phyloP scores from a whole-genome alignment of 164 flowering plant genomes.

The Magnolia officinalis region DNA sequence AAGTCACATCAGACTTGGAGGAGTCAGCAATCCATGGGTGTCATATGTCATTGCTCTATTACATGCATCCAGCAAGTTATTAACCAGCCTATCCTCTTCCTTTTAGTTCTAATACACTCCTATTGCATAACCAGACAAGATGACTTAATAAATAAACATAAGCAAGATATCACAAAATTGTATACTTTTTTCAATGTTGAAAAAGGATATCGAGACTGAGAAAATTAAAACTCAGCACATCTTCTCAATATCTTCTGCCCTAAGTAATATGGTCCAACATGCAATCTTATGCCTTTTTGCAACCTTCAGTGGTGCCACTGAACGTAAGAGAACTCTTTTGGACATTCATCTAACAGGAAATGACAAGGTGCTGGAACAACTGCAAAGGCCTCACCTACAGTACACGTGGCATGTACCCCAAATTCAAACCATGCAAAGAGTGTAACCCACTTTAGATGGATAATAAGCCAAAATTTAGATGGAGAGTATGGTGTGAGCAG shows the following conservation, averaged over 20 bases:
- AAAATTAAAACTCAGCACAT: too few relatives aligned
- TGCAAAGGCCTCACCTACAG: too few relatives aligned
- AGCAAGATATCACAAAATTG: not conserved
- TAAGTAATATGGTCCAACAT: not conserved
- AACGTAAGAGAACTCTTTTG: not conserved
- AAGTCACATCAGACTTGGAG: not conserved
- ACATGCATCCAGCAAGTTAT: not conserved
- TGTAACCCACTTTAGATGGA: too few relatives aligned
- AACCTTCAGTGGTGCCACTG: not conserved
- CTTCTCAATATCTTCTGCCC: not conserved
- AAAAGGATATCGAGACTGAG: too few relatives aligned
- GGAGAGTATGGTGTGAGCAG: too few relatives aligned
- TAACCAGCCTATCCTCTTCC: not conserved
- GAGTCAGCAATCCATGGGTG: too few relatives aligned
- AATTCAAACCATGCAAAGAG: too few relatives aligned
- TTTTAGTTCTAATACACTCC: too few relatives aligned
- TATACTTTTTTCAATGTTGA: not conserved
- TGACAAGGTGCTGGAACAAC: too few relatives aligned
- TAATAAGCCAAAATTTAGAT: too few relatives aligned
- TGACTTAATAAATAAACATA: not conserved
- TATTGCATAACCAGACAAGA: not conserved
- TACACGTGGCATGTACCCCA: too few relatives aligned
- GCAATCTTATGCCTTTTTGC: not conserved
- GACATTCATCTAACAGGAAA: too few relatives aligned
- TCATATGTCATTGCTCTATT: not conserved